Evolutionary conservation across 208 protist species (phyloP).

Genomic region (Wallacemonas sp.): DNA sequence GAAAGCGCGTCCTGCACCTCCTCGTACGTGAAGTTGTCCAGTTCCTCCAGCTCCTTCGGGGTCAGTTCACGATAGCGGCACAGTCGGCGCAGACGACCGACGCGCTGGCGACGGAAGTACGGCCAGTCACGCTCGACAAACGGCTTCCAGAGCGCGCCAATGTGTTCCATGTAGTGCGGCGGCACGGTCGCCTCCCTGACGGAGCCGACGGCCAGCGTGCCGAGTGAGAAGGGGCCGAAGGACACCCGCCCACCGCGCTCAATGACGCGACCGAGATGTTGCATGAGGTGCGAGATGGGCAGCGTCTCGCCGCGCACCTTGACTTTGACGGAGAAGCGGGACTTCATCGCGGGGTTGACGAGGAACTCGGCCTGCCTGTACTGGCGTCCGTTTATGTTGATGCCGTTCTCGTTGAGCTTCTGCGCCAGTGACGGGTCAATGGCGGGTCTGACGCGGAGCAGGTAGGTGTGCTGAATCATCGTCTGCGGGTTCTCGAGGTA

Average conservation of each 20-base stretch:
- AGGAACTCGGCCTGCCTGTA: slow-evolving; percentile 71
- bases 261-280: slow-evolving; percentile 76
- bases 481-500: slow-evolving; percentile 77
- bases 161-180: slow-evolving; percentile 66
- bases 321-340: slow-evolving; percentile 81
- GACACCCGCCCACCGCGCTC: slow-evolving; percentile 85
- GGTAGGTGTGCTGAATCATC: slow-evolving; percentile 86
- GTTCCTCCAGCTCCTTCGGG: slow-evolving; percentile 77
- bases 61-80: slow-evolving; percentile 76
- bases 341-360: slow-evolving; percentile 81
- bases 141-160: slow-evolving; percentile 69
- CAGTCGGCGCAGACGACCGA: slow-evolving; percentile 57
- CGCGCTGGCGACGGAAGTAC: slow-evolving; percentile 82
- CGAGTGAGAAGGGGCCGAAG: slow-evolving; percentile 82
- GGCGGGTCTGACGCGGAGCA: slow-evolving; percentile 78
- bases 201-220: slow-evolving; percentile 74
- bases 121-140: slow-evolving; percentile 92
- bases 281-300: slow-evolving; percentile 78
- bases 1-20: slow-evolving; percentile 75
- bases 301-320: slow-evolving; percentile 78
- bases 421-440: slow-evolving; percentile 86
- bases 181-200: slow-evolving; percentile 87
- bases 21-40: slow-evolving; percentile 88
- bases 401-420: slow-evolving; percentile 81
- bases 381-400: slow-evolving; percentile 77